phyloP scores from a whole-genome alignment of 1,284 basidiomycete species.

The Bjerkandera adusta region DNA sequence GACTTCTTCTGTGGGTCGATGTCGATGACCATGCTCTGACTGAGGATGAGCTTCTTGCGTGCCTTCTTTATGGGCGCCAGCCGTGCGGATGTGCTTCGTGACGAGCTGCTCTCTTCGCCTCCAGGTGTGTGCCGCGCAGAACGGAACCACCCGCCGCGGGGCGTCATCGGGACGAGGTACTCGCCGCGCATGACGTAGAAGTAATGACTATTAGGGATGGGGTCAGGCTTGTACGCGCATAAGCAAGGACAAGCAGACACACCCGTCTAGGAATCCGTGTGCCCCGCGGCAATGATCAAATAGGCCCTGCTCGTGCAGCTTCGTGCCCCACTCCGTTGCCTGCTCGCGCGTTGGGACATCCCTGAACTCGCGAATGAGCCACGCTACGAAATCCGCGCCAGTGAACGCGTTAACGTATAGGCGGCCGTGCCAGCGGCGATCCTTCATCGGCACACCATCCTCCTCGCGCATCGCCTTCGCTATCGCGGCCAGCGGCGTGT shows the following conservation, averaged over 20 bases:
- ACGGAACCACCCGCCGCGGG: constrained; percentile 61
- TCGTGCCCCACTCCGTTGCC: constrained; percentile 76
- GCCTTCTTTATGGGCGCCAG: constrained; percentile 39
- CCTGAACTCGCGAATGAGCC: constrained; percentile 83
- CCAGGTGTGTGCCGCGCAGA: constrained; percentile 38
- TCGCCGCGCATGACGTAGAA: constrained; percentile 84
- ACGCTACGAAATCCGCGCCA: constrained; percentile 83
- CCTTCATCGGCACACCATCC: constrained; percentile 73
- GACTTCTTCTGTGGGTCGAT: constrained; percentile 83
- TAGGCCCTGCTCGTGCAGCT: constrained; percentile 73
- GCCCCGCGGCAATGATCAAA: constrained; percentile 79
- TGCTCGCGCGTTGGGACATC: constrained; percentile 81
- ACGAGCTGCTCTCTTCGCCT: constrained; percentile 25
- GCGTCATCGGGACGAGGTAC: constrained; percentile 66
- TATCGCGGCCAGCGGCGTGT: constrained; percentile 58
- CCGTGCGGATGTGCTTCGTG: background rate
- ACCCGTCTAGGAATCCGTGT: constrained; percentile 87
- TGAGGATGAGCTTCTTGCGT: constrained; percentile 75
- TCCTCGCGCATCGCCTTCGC: constrained; percentile 81
- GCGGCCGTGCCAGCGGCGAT: constrained; percentile 71
- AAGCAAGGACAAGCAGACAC: constrained; percentile 24
- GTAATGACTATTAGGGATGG: constrained; percentile 60
- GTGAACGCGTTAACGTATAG: constrained; percentile 80
- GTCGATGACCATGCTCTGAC: constrained; percentile 86
- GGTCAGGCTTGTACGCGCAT: too few species aligned